Percentiles rank a stretch among this genome's conserved stretches.
Evolutionary conservation across 1,284 basidiomycete species (phyloP).

Genomic region (Irpex sp.): DNA sequence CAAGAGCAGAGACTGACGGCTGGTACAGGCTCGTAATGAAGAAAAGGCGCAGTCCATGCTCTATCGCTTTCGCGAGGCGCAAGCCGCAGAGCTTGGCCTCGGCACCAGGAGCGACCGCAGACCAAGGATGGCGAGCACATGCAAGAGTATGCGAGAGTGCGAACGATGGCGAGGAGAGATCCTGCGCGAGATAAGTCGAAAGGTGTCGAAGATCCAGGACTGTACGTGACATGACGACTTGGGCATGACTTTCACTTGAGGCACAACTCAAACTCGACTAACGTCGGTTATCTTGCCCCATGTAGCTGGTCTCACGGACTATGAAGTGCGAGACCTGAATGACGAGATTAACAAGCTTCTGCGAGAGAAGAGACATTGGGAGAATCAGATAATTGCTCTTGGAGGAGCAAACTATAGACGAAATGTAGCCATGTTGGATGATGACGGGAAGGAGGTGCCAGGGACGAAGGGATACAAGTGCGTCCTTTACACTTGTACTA

Average conservation of each 20-base stretch:
- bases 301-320: constrained; percentile 88
- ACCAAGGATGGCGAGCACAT: constrained; percentile 87
- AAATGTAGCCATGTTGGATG: constrained; percentile 88
- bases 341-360: constrained; percentile 98
- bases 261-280: background rate
- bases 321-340: constrained; percentile 94
- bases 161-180: constrained; percentile 97
- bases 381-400: constrained; percentile 92
- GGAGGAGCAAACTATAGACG: constrained; percentile 96
- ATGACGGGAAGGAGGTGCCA: constrained; percentile 92
- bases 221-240: constrained; percentile 45
- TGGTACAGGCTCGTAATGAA: constrained; percentile 84
- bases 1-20: background rate
- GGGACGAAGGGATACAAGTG: constrained; percentile 99
- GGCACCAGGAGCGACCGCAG: constrained; percentile 78
- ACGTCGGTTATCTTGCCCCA: constrained; percentile 1
- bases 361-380: constrained; percentile 96
- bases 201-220: constrained; percentile 98
- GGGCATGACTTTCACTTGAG: constrained; percentile 1
- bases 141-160: constrained; percentile 89
- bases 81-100: constrained; percentile 92
- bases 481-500: constrained; percentile 25
- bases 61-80: constrained; percentile 96
- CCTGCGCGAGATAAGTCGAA: constrained; percentile 89
- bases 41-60: constrained; percentile 99